A percentile compares a stretch with the other conserved stretches of the same genome.
These are phyloP conservation scores for Ophiostoma triangulosporum DNA, from an alignment of 2,329 filamentous ascomycete genomes.

Conservation along the genomic window DNA sequence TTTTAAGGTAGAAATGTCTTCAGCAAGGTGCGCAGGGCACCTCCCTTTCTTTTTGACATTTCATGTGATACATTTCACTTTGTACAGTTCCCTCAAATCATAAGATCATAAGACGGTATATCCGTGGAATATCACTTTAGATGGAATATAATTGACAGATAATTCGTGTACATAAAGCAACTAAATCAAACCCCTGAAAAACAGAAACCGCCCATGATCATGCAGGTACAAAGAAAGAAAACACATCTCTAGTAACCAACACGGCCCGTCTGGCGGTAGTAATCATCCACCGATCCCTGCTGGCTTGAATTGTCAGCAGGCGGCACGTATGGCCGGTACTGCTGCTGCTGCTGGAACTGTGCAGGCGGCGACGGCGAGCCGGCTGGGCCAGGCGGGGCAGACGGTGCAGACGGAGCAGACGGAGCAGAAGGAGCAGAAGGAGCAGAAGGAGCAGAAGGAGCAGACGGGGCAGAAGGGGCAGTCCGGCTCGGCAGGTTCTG, in stretches of 20 bases:
- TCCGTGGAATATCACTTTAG: too few species aligned
- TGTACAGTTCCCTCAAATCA: too few species aligned
- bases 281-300: constrained; percentile 27
- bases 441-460: background rate
- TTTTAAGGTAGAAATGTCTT: too few species aligned
- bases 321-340: constrained; percentile 49
- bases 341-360: constrained; percentile 30
- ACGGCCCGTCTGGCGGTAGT: constrained; percentile 33
- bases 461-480: background rate
- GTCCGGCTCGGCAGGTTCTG: constrained; percentile 28
- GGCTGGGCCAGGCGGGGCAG: constrained; percentile 1
- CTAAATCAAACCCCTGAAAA: too few species aligned
- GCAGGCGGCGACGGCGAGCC: constrained; percentile 14
- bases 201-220: background rate
- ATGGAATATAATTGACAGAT: too few species aligned
- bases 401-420: background rate
- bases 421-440: background rate
- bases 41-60: too few species aligned
- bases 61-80: too few species aligned
- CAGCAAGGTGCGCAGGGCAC: too few species aligned
- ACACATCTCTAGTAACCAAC: constrained; percentile 10
- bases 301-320: constrained; percentile 25
- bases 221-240: background rate
- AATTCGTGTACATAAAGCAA: too few species aligned
- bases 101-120: too few species aligned